Base-by-base conservation (phyloP, 805 yeast genomes). In the Cyberlindnera subsufficiens region DNA sequence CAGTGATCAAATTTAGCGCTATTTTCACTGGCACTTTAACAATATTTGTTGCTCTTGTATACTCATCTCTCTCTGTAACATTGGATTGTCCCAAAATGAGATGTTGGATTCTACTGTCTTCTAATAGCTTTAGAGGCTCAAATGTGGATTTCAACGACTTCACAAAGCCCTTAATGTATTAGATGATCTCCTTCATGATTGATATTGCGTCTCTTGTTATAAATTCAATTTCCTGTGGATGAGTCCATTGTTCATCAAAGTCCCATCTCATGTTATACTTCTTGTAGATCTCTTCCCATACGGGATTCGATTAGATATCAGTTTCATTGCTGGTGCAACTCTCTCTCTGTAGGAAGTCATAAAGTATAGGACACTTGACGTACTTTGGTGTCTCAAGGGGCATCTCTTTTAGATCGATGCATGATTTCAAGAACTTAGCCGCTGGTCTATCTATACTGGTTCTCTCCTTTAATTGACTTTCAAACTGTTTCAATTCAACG, bases 151-250 rank as follows among this genome's bases (percentile, higher is more conserved):
- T 4, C n/a, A 6, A 30, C 19, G 20, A 29, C 30, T 34, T 44
- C 25, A 39, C 31, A 25, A 46, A 46, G 4, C 17, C 30, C n/a
- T 42, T 46, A 10, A 50, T 37, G 25, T 39, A 50, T 4, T 27
- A 30, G 2, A 42, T 38, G 11, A 44, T 35, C 10, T 52, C 52
- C 27, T 38, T 47, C n/a, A 41, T 46, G 7, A 52, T 40, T 4
- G 37, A 19, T 3, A 53, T 30, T 1, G 46, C 27, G 29, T 53
- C 56, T 30, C 39, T 53, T 6, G 48, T 51, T 7, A 51, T 3
- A 14, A 48, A 6, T 1, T 39, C 25, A 10, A 6, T 13, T n/a
- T 44, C 42, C 20, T 10, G 15, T 8, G 31, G 35, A 6, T 5
- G 8, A 1, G 15, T 8, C 32, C 32, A 38, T n/a, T 27, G 31